Conservation (phyloP, 2,329 filamentous ascomycete genomes). For the Madurella mycetomatis region DNA sequence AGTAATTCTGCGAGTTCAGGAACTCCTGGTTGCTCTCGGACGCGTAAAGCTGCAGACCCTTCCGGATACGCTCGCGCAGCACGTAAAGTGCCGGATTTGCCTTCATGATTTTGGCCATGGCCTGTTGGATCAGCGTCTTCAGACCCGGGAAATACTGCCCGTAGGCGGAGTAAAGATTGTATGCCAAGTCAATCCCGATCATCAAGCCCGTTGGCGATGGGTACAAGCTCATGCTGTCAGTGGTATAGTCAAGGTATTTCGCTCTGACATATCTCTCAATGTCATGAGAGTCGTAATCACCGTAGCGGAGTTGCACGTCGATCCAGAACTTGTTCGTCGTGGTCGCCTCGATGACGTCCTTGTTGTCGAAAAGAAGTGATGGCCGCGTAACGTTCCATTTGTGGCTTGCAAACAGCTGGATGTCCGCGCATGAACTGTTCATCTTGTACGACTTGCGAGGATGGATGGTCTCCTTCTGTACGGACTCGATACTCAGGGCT, state of each 20-base stretch:
- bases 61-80: constrained; percentile 92
- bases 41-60: constrained; percentile 95
- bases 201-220: constrained; percentile 94
- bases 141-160: constrained; percentile 98
- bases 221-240: constrained; percentile 98
- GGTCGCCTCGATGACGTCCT: constrained; percentile 88
- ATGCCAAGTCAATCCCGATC: constrained; percentile 95
- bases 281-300: constrained; percentile 98
- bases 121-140: constrained; percentile 92
- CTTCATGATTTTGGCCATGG: constrained; percentile 99
- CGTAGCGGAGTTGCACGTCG: constrained; percentile 92
- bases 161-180: constrained; percentile 97
- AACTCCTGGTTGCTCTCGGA: constrained; percentile 99
- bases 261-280: constrained; percentile 96
- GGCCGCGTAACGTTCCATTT: constrained; percentile 98
- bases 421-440: constrained; percentile 98
- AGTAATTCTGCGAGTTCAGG: constrained; percentile 98
- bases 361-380: constrained; percentile 90
- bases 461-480: constrained; percentile 98
- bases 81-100: constrained; percentile 96
- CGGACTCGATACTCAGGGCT: constrained; percentile 90
- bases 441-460: constrained; percentile 99
- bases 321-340: constrained; percentile 99
- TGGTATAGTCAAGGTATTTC: constrained; percentile 98
- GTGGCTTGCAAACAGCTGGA: constrained; percentile 92